Base-by-base conservation (phyloP, 2,329 filamentous ascomycete genomes). In the Colletotrichum cordylinicola region DNA sequence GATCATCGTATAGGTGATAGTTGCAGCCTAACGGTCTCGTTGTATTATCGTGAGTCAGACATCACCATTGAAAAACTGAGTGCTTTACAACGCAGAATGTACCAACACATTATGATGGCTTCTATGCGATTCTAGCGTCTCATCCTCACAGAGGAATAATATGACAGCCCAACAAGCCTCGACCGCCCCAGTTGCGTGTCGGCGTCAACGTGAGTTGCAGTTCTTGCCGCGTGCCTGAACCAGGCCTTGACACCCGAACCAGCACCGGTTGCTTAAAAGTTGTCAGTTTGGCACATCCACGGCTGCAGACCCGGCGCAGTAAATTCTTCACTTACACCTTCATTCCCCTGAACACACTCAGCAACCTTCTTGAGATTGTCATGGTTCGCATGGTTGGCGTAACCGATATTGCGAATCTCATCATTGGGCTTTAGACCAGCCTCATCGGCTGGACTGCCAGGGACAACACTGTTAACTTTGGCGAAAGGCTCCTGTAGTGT, bases 151-250 rank as follows among this genome's bases (percentile, higher is more conserved):
- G 79, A 31, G 95, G 95, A 79, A 98, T 86, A 78, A 98, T 91
- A 86, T 98, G 96, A 84, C 96, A 99, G 70, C 96, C 96, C 80
- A 99, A 87, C 83, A 98, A 87, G 15, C 96, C 97, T 84, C 95
- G 90, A 35, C 97, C 97, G 79, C 96, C 96, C 96, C 97, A 99
- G 82, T 96, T 90, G 60, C 92, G 91, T 80, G 92, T 90, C 69
- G 96, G 96, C 64, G 89, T 95, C 78, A 99, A 86, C 78, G 91
- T 92, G 80, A 98, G 85, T 73, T 92, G 90, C 74, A 97, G 84
- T 78, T 95, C 90, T 80, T 89, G 87, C 71, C 83, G 84, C 79
- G 81, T 82, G 60, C 82, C 85, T 70, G 83, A 84, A 48, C 83
- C 82, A 77, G 86, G 86, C 70, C 91, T 90, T 67, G 88, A 90